Percentiles rank a stretch among this genome's conserved stretches.
Conservation (phyloP, 2,329 filamentous ascomycete genomes). For the Ophiostoma sp. region DNA sequence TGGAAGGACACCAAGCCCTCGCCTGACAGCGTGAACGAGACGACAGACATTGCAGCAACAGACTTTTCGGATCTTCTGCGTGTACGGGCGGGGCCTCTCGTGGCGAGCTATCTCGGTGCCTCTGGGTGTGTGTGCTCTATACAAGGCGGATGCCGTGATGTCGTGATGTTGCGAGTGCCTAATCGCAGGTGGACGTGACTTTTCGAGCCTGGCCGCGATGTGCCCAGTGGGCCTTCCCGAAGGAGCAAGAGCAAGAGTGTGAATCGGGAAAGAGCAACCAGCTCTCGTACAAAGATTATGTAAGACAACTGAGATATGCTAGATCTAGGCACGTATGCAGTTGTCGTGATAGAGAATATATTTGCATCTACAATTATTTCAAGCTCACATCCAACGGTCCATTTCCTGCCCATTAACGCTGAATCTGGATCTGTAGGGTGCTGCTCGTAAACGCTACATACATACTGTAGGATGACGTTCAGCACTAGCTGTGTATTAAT, state of each 20-base stretch:
- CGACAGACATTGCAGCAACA: constrained; percentile 47
- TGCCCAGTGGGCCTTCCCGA: constrained; percentile 7
- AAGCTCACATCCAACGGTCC: background rate
- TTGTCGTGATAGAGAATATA: background rate
- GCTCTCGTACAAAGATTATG: background rate
- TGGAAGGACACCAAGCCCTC: constrained; percentile 66
- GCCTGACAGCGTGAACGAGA: constrained; percentile 68
- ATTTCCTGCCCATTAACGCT: background rate
- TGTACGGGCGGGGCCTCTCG: background rate
- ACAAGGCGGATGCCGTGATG: background rate
- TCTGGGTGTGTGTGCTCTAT: background rate
- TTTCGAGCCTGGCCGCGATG: background rate
- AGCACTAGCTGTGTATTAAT: background rate
- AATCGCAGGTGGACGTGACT: background rate
- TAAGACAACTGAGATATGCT: background rate
- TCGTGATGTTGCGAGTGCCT: background rate
- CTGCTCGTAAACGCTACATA: background rate
- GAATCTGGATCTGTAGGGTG: background rate
- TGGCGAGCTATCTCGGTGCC: background rate
- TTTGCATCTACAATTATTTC: background rate
- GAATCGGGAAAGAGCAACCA: background rate
- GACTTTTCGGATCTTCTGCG: background rate
- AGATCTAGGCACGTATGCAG: background rate
- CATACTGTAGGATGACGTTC: background rate
- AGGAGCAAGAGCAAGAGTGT: background rate